Percentiles rank a stretch among this genome's conserved stretches.
Conservation (phyloP, 1,139 yeast genomes). For the Pneumocystis carinii region DNA sequence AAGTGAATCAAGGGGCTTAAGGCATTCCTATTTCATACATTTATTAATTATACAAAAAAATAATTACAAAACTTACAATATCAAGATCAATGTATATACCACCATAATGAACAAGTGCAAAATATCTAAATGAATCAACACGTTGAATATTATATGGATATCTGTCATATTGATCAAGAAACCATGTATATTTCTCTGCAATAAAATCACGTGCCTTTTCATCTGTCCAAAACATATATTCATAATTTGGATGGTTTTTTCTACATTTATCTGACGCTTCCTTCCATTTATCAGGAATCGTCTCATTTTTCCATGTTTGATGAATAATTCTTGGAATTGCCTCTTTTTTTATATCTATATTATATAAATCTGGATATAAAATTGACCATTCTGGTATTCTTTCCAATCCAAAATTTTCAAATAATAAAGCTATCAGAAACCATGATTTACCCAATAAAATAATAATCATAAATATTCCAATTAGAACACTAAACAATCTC, state of each 20-base stretch:
- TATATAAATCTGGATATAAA: slow-evolving; percentile 34
- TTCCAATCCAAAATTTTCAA: slow-evolving; percentile 38
- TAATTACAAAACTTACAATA: slow-evolving; percentile 26
- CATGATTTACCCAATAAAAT: slow-evolving; percentile 26
- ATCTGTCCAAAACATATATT: slow-evolving; percentile 65
- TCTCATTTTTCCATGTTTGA: slow-evolving; percentile 71
- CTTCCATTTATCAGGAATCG: slow-evolving; percentile 69
- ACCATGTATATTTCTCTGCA: slow-evolving; percentile 71
- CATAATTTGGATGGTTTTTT: slow-evolving; percentile 70
- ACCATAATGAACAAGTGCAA: slow-evolving; percentile 68
- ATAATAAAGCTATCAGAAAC: slow-evolving; percentile 59
- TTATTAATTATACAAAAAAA: not conserved
- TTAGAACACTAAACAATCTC: slow-evolving; percentile 9
- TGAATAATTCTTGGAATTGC: slow-evolving; percentile 81
- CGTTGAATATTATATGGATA: slow-evolving; percentile 73
- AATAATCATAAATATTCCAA: slow-evolving; percentile 10
- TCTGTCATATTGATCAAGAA: slow-evolving; percentile 57
- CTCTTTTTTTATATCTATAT: slow-evolving; percentile 16
- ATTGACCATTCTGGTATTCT: slow-evolving; percentile 18
- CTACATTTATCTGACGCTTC: slow-evolving; percentile 63
- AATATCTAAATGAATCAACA: slow-evolving; percentile 87
- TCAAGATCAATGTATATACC: slow-evolving; percentile 85
- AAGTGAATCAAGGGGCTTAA: slow-evolving; percentile 60
- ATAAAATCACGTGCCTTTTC: slow-evolving; percentile 67
- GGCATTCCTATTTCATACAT: slow-evolving; percentile 39